Base-by-base conservation (phyloP, 164 flowering plant species). In the Liquidambar formosana region DNA sequence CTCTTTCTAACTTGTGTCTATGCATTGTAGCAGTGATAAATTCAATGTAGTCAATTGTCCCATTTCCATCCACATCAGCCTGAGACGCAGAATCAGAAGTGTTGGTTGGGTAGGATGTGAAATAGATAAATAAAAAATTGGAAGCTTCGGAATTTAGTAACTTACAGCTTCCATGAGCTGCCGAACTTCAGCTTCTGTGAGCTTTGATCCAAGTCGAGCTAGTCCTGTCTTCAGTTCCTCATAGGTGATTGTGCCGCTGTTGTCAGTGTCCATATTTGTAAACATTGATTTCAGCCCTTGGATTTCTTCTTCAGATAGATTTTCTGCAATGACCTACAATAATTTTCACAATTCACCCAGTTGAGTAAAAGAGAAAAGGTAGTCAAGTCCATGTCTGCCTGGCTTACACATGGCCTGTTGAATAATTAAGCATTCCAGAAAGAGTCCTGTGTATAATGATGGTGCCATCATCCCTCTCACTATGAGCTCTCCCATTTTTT, bases 11-110 rank as follows among this genome's bases (percentile, higher is more conserved):
- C 80, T 67, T 86, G 84, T 92, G 90, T 68, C 91, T 82, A 65
- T 92, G 96, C 95, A 94, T 92, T 47, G 97, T 94, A 25, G 97
- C 99, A 25, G 95, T 92, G 58, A 92, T 85, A 67, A 94, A 94
- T 71, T 94, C 97, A 61, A 90, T 83, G 81, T 92, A 94, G 67
- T 92, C 97, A 43, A 94, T 92, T 1, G 93, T 76, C 46, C 97
- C 99, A 81, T 89, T 83, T 57, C 97, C 95, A 80, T 92, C 97
- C 27, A 89, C 97, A 77, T 94, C 99, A 74, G 97, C 99, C 99
- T 94, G 77, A 64, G 73, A 64, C 0, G 41, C 3, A 63, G 66
- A 58, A 57, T 25, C 9, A 68, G 44, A 8, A 49, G 10, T 14
- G 15, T 38, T 15, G 59, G 33, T 26, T 13, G n/a, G 28, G 15